These are phyloP conservation scores for Monosporozyma yasuniensis DNA, from an alignment of 805 yeast genomes.

Conservation along the genomic window DNA sequence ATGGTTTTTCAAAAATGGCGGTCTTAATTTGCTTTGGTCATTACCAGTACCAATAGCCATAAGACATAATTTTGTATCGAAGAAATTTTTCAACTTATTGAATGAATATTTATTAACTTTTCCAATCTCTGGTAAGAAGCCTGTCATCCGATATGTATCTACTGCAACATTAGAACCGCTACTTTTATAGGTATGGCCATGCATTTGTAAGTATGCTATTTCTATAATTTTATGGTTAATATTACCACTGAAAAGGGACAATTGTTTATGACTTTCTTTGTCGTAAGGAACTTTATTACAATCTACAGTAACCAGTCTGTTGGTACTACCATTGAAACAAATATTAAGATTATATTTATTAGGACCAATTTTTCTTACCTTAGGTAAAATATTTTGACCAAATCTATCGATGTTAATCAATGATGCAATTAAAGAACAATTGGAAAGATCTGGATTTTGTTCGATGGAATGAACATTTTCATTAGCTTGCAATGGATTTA, in stretches of 20 bases:
- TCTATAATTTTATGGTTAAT: constrained; percentile 41
- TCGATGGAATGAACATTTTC: constrained; percentile 9
- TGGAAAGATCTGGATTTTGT: constrained; percentile 30
- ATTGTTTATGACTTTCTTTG: constrained; percentile 7
- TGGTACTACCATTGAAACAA: constrained; percentile 23
- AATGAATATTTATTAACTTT: constrained; percentile 29
- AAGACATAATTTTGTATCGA: constrained; percentile 27
- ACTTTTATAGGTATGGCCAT: constrained; percentile 51
- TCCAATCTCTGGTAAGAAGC: constrained; percentile 64
- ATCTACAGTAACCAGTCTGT: constrained; percentile 19
- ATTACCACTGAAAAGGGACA: constrained; percentile 13
- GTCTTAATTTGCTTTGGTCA: constrained; percentile 23
- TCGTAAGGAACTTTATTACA: constrained; percentile 16
- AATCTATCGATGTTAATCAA: constrained; percentile 41
- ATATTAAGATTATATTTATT: constrained; percentile 14
- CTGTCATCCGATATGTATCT: constrained; percentile 56
- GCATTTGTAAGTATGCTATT: constrained; percentile 58
- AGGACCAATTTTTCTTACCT: constrained; percentile 9
- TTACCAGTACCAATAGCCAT: constrained; percentile 65
- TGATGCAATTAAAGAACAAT: constrained; percentile 73
- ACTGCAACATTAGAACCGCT: constrained; percentile 69
- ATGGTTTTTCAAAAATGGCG: constrained; percentile 44
- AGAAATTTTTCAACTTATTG: constrained; percentile 16
- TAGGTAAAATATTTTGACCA: constrained; percentile 8
- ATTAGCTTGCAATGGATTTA: constrained; percentile 5